Evolutionary conservation across 495 filamentous ascomycete species (phyloP), one percentile per base, ranked within the genome.

Genomic region (Hapsidospora chrysogenum): DNA sequence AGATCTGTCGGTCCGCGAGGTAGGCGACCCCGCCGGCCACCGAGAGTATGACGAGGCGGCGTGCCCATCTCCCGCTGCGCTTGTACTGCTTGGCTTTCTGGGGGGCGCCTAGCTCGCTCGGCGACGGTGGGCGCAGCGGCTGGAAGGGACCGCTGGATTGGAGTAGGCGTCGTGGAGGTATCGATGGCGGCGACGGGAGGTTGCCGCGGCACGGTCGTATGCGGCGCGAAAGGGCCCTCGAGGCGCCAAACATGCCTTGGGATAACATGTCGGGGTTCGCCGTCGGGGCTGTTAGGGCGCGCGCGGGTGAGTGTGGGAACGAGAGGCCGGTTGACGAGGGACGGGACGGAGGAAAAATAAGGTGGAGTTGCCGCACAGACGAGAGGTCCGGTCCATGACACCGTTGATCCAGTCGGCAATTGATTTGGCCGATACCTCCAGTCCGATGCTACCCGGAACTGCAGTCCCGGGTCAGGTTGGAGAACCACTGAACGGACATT

Each of bases 71-170:
- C 9, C 73, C 66, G 14, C 66, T 70, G 22, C 74, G 78, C 15
- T 51, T 61, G 56, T 76, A 85, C 48, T 72, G 71, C 43, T 66
- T 63, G 11, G 81, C 69, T 1, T 70, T 57, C n/a, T 52, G 60
- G 8, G 85, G 74, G 46, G 74, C 76, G 26, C 80, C 80, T 23
- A 96, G 66, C n/a, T 76, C 78, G 34, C 63, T 64, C 2, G 87
- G 87, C 4, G 80, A 69, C 2, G 86, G 86, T 14, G 87, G 87
- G 5, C 66, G 68, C 33, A 92, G 72, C n/a, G 79, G 72, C 38
- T 77, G 64, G 56, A 78, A 84, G 29, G 46, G 48, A 5, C 44
- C 45, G 28, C 23, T 11, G 23, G 23, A 26, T 26, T 26, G 23
- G 11, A 6, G 23, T 26, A 6, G 23, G 6, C 23, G 23, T 26